These are phyloP conservation scores for Trichophyton benhamiae DNA, from an alignment of 2,329 filamentous ascomycete species.

Conservation along the genomic window DNA sequence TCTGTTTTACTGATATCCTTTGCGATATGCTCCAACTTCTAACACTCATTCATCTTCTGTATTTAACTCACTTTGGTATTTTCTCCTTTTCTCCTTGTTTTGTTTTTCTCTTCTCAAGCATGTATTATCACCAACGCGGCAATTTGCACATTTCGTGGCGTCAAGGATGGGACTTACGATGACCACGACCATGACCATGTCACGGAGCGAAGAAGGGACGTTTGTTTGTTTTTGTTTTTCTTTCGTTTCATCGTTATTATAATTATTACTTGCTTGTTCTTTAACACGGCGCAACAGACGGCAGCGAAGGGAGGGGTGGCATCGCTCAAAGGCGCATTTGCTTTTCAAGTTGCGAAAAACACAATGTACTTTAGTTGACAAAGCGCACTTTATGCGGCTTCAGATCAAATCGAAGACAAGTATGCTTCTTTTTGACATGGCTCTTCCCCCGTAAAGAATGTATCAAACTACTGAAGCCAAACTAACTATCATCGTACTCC, in stretches of 20 bases:
- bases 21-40: conserved; percentile 1
- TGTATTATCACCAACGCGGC: neutral
- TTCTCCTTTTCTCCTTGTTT: neutral
- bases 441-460: neutral
- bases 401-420: neutral
- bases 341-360: neutral
- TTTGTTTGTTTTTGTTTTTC: neutral
- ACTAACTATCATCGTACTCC: neutral
- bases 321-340: neutral
- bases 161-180: neutral
- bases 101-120: neutral
- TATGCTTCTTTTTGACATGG: conserved; percentile 1
- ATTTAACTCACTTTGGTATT: conserved; percentile 4
- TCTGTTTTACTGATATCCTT: neutral
- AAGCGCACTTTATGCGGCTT: neutral
- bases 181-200: neutral
- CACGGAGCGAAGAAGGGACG: neutral
- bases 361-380: neutral
- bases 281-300: neutral
- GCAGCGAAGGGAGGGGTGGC: too few relatives aligned
- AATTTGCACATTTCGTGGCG: neutral
- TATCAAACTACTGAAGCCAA: neutral
- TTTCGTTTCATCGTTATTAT: neutral
- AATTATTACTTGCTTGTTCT: neutral
- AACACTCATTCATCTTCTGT: conserved; percentile 1